These are phyloP conservation scores for Micromonas pusilla DNA, from an alignment of 139 green algal genomes.

Conservation along the genomic window DNA sequence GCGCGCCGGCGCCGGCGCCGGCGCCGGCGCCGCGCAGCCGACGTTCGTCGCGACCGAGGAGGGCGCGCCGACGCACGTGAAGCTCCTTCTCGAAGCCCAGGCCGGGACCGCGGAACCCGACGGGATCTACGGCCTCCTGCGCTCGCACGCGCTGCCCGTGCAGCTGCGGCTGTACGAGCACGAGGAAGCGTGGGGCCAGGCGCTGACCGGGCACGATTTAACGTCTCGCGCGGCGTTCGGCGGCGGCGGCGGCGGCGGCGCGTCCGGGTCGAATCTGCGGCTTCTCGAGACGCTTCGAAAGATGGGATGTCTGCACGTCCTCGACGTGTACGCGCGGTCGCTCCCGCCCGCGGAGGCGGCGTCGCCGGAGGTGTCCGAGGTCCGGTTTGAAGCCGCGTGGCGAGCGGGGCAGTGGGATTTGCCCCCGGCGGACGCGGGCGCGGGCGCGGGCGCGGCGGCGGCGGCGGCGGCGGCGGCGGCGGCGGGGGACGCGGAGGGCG, in stretches of 20 bases:
- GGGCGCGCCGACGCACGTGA: not conserved
- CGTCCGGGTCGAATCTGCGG: not conserved
- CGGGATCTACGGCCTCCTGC: not conserved
- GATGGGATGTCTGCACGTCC: not conserved
- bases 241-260: not conserved
- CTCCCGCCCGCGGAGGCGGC: not conserved
- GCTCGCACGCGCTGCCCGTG: not conserved
- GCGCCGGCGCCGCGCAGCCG: too few species aligned
- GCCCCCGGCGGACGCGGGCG: not conserved
- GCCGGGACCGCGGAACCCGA: not conserved
- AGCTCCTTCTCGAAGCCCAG: slow-evolving; percentile 1
- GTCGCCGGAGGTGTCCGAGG: not conserved
- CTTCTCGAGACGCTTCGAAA: not conserved
- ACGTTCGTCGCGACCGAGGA: not conserved
- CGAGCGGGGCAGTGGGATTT: slow-evolving; percentile 9
- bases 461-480: too few species aligned
- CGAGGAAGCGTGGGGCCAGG: not conserved
- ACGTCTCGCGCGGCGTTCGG: too few species aligned
- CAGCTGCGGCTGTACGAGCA: slow-evolving; percentile 3
- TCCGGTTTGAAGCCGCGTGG: slow-evolving; percentile 17
- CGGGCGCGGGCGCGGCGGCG: too few species aligned
- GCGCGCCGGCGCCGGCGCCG: too few species aligned
- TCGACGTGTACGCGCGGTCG: not conserved
- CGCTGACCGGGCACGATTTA: slow-evolving; percentile 1
- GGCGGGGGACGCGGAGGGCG: too few species aligned